Conservation (phyloP, 106 monocot species). For the Dendrobium nobile region DNA sequence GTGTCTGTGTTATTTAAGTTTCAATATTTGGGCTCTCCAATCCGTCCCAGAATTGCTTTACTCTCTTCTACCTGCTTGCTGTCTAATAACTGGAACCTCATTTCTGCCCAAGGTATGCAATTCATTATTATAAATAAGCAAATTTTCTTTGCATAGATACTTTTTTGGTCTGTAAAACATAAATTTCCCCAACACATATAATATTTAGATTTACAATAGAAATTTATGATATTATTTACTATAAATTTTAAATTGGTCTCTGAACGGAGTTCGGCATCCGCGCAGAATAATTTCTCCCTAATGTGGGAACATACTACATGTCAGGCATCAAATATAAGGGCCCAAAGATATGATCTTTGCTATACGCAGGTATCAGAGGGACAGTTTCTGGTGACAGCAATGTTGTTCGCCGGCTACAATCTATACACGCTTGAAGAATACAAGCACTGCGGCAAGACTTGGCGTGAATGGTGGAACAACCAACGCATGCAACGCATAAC, state of each 20-base stretch:
- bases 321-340: no score
- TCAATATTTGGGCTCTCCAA: constrained; percentile 16
- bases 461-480: constrained; percentile 61
- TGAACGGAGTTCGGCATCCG: no score
- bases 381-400: constrained; percentile 10
- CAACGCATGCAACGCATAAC: constrained; percentile 37
- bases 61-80: constrained; percentile 30
- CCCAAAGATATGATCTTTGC: no score
- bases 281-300: no score
- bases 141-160: no score
- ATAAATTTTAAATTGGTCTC: no score
- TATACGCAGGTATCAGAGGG: constrained; percentile 12
- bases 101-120: constrained; percentile 6
- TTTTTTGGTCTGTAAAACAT: no score
- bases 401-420: constrained; percentile 22
- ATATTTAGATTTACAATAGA: no score
- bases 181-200: no score
- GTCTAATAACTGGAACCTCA: constrained; percentile 19
- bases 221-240: no score
- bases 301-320: no score
- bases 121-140: not conserved
- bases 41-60: constrained; percentile 27
- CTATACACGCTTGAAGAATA: constrained; percentile 23
- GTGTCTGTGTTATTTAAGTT: constrained; percentile 22
- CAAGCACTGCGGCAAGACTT: constrained; percentile 19